A percentile compares a stretch with the other conserved stretches of the same genome.
phyloP scores from a whole-genome alignment of 768 basidiomycete genomes.

The Boletus tomentosulus region DNA sequence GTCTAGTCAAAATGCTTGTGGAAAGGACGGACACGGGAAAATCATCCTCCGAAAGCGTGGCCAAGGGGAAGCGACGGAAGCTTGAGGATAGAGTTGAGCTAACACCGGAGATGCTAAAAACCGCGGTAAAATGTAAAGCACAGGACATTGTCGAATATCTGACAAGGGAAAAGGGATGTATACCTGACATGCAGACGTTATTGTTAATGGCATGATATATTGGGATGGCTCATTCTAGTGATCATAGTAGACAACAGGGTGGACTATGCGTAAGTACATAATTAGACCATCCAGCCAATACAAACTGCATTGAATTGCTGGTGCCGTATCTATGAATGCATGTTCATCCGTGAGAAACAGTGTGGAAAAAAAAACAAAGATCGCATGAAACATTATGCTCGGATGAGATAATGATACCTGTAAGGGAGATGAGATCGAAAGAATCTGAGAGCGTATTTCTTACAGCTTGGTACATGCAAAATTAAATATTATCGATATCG shows the following conservation, averaged over 20 bases:
- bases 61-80: conserved; percentile 44
- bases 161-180: conserved; percentile 61
- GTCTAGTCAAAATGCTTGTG: conserved; percentile 71
- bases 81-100: conserved; percentile 57
- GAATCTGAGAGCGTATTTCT: not conserved
- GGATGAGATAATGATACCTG: conserved; percentile 13
- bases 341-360: conserved; percentile 13
- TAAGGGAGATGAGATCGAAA: not conserved
- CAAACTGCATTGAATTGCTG: conserved; percentile 10
- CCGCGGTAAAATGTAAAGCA: conserved; percentile 62
- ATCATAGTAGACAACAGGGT: too few relatives aligned
- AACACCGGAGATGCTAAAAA: conserved; percentile 55
- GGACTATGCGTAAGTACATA: conserved; percentile 2
- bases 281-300: conserved; percentile 8
- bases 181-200: conserved; percentile 70
- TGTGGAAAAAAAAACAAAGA: not conserved
- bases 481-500: conserved; percentile 86
- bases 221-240: not conserved
- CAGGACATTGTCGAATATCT: conserved; percentile 71
- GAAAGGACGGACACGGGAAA: conserved; percentile 39
- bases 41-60: conserved; percentile 20
- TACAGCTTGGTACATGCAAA: conserved; percentile 16
- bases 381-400: conserved; percentile 7
- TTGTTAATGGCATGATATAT: conserved; percentile 32
- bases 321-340: conserved; percentile 25